Percentiles rank a stretch among this genome's conserved stretches.
Conservation (phyloP, 1,139 yeast genomes). For the Suhomyces terraborum region DNA sequence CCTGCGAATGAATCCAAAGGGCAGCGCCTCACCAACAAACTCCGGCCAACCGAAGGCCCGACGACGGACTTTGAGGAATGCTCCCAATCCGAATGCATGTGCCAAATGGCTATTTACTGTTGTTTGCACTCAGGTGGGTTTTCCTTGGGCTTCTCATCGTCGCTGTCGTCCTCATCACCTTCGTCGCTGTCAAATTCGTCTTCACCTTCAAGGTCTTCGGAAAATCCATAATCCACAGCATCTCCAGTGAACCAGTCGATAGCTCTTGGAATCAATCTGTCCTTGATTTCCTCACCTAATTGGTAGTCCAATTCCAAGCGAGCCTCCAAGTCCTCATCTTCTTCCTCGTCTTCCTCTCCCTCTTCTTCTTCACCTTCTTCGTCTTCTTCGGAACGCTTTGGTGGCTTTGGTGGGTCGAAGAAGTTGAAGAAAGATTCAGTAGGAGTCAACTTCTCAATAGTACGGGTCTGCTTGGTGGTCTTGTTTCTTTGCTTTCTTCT, state of each 20-base stretch:
- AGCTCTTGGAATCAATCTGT: constrained; percentile 92
- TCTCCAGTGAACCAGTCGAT: constrained; percentile 98
- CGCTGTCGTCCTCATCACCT: constrained; percentile 51
- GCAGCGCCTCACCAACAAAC: too few relatives aligned
- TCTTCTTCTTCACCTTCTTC: constrained; percentile 40
- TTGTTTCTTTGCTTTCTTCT: constrained; percentile 98
- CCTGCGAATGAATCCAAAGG: too few relatives aligned
- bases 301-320: constrained; percentile 91
- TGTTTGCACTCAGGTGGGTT: constrained; percentile 89
- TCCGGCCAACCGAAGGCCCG: too few relatives aligned
- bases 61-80: neutral
- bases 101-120: constrained; percentile 30
- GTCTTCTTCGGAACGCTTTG: constrained; percentile 43
- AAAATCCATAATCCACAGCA: constrained; percentile 67
- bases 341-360: constrained; percentile 53
- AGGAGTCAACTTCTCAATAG: constrained; percentile 91
- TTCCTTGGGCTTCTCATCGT: constrained; percentile 48
- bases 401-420: constrained; percentile 90
- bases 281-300: constrained; percentile 95
- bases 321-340: constrained; percentile 75
- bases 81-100: constrained; percentile 3
- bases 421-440: constrained; percentile 93
- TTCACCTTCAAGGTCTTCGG: constrained; percentile 49
- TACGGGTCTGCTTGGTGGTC: constrained; percentile 95
- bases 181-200: constrained; percentile 42